phyloP scores from a whole-genome alignment of 208 protist genomes.

The Wallacemonas sp. region DNA sequence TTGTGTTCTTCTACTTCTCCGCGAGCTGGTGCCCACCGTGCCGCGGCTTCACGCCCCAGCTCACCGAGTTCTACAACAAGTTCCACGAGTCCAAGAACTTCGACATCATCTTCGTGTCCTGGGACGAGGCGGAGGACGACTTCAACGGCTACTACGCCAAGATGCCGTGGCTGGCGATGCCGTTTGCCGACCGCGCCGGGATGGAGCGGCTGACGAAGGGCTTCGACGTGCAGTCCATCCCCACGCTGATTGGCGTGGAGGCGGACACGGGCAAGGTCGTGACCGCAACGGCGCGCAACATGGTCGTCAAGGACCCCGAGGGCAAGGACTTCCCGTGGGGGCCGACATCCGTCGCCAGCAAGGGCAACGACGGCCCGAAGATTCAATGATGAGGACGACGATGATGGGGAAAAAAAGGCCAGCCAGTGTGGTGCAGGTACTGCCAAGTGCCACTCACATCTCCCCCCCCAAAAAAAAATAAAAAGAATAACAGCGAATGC shows the following conservation, averaged over 20 bases:
- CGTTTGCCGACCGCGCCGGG: constrained; percentile 50
- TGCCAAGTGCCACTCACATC: too few species aligned
- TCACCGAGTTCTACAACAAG: constrained; percentile 84
- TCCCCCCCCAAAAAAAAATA: too few species aligned
- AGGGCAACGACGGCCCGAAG: neutral
- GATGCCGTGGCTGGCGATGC: constrained; percentile 84
- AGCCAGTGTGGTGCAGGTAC: neutral
- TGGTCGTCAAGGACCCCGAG: constrained; percentile 73
- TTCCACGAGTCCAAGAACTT: constrained; percentile 77
- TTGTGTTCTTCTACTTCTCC: constrained; percentile 80
- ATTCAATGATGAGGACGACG: constrained; percentile 17
- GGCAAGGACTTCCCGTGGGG: constrained; percentile 73
- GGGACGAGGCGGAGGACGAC: constrained; percentile 76
- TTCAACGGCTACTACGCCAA: constrained; percentile 77
- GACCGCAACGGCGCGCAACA: constrained; percentile 48
- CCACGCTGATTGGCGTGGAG: constrained; percentile 77
- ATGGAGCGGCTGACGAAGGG: constrained; percentile 52
- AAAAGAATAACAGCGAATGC: too few species aligned
- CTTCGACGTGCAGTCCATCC: constrained; percentile 78
- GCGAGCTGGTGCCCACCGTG: constrained; percentile 90
- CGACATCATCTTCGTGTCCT: constrained; percentile 79
- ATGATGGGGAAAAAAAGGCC: neutral
- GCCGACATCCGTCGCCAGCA: neutral
- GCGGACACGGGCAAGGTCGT: constrained; percentile 75
- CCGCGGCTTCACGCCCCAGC: constrained; percentile 76